These are phyloP conservation scores for Solanum boliviense DNA, from an alignment of 257 asterid genomes.

Conservation along the genomic window DNA sequence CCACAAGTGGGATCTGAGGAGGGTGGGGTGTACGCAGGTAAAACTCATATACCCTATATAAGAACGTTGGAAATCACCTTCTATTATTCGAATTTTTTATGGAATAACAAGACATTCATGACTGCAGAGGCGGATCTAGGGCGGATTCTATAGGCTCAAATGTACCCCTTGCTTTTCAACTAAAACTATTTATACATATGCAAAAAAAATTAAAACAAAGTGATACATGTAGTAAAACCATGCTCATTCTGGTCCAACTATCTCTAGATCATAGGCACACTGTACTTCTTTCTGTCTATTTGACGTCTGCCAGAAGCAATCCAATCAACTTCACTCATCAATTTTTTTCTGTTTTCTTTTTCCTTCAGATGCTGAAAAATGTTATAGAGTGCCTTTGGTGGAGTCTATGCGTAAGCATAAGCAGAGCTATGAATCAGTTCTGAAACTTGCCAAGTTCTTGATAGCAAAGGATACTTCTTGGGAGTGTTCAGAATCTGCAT, in stretches of 20 bases:
- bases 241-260: background rate
- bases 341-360: background rate
- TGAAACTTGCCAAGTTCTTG: conserved; percentile 5
- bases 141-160: background rate
- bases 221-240: background rate
- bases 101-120: background rate
- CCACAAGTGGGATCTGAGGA: background rate
- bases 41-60: background rate
- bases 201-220: background rate
- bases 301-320: background rate
- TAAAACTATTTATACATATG: background rate
- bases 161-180: background rate
- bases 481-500: background rate
- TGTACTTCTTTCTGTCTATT: background rate
- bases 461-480: conserved; percentile 4
- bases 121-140: background rate
- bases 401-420: background rate
- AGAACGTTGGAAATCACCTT: background rate
- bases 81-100: background rate
- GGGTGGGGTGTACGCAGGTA: background rate
- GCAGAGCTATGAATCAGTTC: background rate
- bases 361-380: background rate
- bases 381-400: background rate
- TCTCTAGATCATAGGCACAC: background rate
- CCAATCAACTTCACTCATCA: background rate